Evolutionary conservation across 257 asterid genomes (phyloP), one percentile per base, ranked within the genome.

Genomic region (Nicotiana sylvestris): DNA sequence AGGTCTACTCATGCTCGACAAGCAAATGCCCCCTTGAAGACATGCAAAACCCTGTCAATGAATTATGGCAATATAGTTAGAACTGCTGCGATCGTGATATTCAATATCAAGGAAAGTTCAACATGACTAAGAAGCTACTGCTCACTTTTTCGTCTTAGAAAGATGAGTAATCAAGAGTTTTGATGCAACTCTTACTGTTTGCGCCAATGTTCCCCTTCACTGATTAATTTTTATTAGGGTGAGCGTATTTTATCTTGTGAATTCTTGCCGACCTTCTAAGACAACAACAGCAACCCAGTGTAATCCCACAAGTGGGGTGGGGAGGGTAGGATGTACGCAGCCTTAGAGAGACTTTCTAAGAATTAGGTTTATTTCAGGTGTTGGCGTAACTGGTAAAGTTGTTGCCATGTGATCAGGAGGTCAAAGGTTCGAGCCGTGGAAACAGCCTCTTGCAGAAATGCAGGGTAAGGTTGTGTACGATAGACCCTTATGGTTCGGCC

Each of bases 1-100:
- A 65, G 98, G 92, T 61, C 99, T 86, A 67, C 99, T 96, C 98
- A 94, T 96, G 82, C 99, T 96, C 68, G 99, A 96, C 93, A 93
- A 55, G 83, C 99, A 94, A 6, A 94, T 89, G 6, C 98, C 98
- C 4, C 99, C 99, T 88, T 92, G 92, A 49, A 96, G 92, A 83
- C 93, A 88, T 2, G 93, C 91, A 81, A 90, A 94, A 25, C 98
- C 98, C 98, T 96, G 89, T 78, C 78, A 66, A 78, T 2, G 10
- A 29, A 29, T 65, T 5, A 65, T 1, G 9, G 9, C 43, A 49
- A 51, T 29, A 7, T n/a, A 29, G 29, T 74, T 74, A 74, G 62
- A 4, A 43, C 37, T 10, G 78, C 58, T 9, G 35, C 17, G 0
- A 16, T 9, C 10, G 3, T n/a, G 33, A 69, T 37, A 18, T 3